Percentiles rank a stretch among this genome's conserved stretches.
Conservation (phyloP, 495 filamentous ascomycete genomes). For the Xylaria bambusicola region DNA sequence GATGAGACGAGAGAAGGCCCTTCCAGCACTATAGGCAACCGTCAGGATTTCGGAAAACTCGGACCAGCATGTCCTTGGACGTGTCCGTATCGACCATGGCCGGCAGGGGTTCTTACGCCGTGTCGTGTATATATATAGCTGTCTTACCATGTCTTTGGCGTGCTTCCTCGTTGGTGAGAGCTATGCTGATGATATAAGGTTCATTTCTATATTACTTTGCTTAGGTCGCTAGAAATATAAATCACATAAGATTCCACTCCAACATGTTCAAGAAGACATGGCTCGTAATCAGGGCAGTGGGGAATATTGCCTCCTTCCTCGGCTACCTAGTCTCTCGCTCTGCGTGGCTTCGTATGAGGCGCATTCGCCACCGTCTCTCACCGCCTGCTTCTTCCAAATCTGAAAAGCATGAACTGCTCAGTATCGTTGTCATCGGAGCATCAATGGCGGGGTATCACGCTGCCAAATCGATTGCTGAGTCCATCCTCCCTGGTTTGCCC, state of each 20-base stretch:
- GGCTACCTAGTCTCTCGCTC: constrained; percentile 23
- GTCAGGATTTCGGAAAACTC: constrained; percentile 2
- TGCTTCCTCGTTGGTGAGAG: no score
- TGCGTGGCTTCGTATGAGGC: constrained; percentile 25
- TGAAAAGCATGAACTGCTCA: constrained; percentile 27
- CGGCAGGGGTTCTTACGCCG: no score
- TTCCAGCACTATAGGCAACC: no score
- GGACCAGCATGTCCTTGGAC: neutral
- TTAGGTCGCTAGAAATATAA: no score
- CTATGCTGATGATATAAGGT: no score
- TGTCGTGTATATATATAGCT: neutral
- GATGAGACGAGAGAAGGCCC: no score
- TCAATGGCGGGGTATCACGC: constrained; percentile 56
- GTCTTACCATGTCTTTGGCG: no score
- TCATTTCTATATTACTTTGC: no score
- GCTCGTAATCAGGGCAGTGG: constrained; percentile 21
- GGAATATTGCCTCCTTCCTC: constrained; percentile 19
- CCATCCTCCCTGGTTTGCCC: constrained; percentile 44
- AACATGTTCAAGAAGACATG: constrained; percentile 30
- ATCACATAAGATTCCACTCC: neutral
- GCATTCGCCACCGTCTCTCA: constrained; percentile 21
- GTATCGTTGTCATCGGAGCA: constrained; percentile 58
- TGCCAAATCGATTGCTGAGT: constrained; percentile 46
- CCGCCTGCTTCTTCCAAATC: constrained; percentile 22
- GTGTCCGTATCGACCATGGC: neutral